Conservation (phyloP, 257 asterid species). For the Fraxinus excelsior region DNA sequence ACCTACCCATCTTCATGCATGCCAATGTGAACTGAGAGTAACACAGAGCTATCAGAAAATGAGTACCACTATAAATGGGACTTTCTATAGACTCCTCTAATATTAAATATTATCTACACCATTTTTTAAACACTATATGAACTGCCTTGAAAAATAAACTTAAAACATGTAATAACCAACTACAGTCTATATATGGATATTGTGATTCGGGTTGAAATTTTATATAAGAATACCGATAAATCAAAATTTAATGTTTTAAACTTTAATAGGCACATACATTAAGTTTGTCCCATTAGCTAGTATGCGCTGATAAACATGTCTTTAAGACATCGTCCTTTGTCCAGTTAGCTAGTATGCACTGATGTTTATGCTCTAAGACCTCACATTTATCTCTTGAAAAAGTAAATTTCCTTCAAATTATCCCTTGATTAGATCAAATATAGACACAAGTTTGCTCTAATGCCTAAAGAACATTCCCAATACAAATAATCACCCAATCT, state of each 20-base stretch:
- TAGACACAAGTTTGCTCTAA: not conserved
- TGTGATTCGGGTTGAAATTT: not conserved
- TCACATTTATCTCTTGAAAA: not conserved
- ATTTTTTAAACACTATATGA: not conserved
- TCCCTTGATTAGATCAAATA: not conserved
- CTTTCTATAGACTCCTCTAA: not conserved
- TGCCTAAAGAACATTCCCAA: not conserved
- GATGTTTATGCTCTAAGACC: not conserved
- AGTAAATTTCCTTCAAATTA: not conserved
- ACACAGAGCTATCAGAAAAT: not conserved
- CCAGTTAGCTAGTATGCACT: not conserved
- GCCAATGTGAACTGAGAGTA: slow-evolving; percentile 77
- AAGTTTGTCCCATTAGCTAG: not conserved
- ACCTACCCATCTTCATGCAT: slow-evolving; percentile 86
- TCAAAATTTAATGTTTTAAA: not conserved
- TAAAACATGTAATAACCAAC: not conserved
- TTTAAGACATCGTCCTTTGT: not conserved
- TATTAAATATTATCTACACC: not conserved
- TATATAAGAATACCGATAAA: not conserved
- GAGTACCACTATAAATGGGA: not conserved
- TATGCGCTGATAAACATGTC: not conserved
- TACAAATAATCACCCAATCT: not conserved
- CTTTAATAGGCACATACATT: not conserved
- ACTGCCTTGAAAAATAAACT: not conserved
- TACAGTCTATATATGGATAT: not conserved